phyloP scores from a whole-genome alignment of 2,329 filamentous ascomycete species.

The Beauveria sp. region DNA sequence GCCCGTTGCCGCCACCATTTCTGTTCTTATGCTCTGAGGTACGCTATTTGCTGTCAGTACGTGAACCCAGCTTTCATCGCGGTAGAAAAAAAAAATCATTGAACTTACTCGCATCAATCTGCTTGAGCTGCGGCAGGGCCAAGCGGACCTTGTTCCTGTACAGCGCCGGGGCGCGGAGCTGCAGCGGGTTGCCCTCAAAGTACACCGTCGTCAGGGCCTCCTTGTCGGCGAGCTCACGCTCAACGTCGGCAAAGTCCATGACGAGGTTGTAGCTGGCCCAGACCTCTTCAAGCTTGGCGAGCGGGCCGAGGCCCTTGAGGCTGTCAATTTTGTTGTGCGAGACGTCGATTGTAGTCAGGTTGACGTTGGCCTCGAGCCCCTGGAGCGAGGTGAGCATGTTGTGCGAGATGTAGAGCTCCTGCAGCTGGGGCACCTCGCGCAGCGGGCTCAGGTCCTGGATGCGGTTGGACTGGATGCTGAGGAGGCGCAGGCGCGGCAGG shows the following conservation, averaged over 20 bases:
- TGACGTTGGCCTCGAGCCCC: slow-evolving; percentile 59
- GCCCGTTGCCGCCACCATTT: not conserved
- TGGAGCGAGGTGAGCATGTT: slow-evolving; percentile 75
- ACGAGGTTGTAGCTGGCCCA: slow-evolving; percentile 92
- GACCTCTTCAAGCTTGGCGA: slow-evolving; percentile 74
- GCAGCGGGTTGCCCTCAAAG: slow-evolving; percentile 90
- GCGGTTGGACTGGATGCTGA: slow-evolving; percentile 93
- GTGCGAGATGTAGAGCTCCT: slow-evolving; percentile 94
- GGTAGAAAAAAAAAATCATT: too few species aligned
- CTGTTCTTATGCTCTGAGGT: slow-evolving; percentile 3
- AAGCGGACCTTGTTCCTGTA: slow-evolving; percentile 92
- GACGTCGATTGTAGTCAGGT: slow-evolving; percentile 76
- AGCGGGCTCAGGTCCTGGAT: slow-evolving; percentile 73
- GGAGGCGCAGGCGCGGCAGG: slow-evolving; percentile 72
- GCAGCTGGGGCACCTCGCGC: slow-evolving; percentile 63
- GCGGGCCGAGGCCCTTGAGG: slow-evolving; percentile 61
- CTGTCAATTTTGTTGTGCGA: slow-evolving; percentile 78
- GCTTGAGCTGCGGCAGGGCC: slow-evolving; percentile 76
- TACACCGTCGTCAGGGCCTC: slow-evolving; percentile 80
- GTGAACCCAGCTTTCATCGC: too few species aligned
- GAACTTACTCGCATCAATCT: slow-evolving; percentile 96
- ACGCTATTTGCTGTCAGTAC: slow-evolving; percentile 4
- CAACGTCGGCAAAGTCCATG: slow-evolving; percentile 71
- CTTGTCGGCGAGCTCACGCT: slow-evolving; percentile 72
- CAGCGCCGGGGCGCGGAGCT: slow-evolving; percentile 68